Evolutionary conservation across 371 early-diverging fungal genomes (phyloP).

Genomic region (Apophysomyces sp.): DNA sequence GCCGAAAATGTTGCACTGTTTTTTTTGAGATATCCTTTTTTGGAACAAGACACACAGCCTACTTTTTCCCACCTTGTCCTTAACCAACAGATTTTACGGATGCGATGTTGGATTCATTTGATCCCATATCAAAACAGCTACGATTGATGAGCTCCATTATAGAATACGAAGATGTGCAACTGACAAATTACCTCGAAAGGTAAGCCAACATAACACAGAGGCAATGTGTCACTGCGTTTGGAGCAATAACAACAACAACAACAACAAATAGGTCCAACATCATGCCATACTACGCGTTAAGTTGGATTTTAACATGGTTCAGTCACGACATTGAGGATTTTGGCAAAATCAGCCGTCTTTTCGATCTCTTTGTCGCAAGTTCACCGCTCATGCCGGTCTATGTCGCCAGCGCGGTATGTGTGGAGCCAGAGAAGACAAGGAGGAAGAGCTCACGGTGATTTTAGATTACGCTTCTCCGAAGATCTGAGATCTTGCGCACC

Average conservation of each 20-base stretch:
- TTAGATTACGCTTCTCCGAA: conserved; percentile 53
- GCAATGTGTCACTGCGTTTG: background rate
- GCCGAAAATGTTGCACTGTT: conserved; percentile 52
- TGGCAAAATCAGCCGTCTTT: conserved; percentile 63
- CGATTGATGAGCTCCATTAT: conserved; percentile 47
- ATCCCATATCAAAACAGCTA: conserved; percentile 47
- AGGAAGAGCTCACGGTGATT: background rate
- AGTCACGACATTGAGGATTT: conserved; percentile 74
- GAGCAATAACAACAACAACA: background rate
- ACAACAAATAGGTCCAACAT: conserved; percentile 50
- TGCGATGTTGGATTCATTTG: conserved; percentile 53
- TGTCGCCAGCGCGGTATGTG: conserved; percentile 61
- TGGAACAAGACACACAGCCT: background rate
- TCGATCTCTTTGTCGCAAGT: conserved; percentile 75
- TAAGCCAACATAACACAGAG: background rate
- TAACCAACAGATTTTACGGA: conserved; percentile 32
- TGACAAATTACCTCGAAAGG: conserved; percentile 37
- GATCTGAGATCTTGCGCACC: conserved; percentile 49
- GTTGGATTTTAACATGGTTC: conserved; percentile 90
- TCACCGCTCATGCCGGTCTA: conserved; percentile 78
- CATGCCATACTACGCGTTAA: conserved; percentile 79
- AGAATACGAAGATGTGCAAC: conserved; percentile 43
- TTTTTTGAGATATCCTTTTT: conserved; percentile 44
- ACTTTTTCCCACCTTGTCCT: conserved; percentile 8
- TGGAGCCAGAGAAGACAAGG: background rate